Base-by-base conservation (phyloP, 2,329 filamentous ascomycete species). In the Colletotrichum phormii region DNA sequence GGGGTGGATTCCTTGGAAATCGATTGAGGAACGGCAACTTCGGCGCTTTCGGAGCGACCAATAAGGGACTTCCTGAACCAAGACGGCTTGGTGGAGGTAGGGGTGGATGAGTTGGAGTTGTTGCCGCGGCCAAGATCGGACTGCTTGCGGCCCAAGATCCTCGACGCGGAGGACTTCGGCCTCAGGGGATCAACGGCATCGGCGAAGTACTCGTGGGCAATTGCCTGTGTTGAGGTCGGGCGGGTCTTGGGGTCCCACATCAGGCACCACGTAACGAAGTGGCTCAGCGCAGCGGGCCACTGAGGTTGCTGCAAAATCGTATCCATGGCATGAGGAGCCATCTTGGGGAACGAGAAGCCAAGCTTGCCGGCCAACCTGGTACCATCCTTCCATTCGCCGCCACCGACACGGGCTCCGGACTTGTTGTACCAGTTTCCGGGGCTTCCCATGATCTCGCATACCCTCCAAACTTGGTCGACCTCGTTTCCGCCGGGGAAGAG, bases 361-460 rank as follows among this genome's bases (percentile, higher is more conserved):
- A 99, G 89, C 87, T 98, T 98, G 77, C 97, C 95, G 69, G 97
- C 97, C 72, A 99, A 87, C 74, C 95, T 90, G 58, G 95, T 95
- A 70, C 97, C 97, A 71, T 99, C 97, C 79, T 95, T 95, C 97
- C 97, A 99, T 77, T 99, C 97, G 79, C 97, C 97, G 79, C 97
- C 97, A 67, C 97, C 97, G 33, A 99, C 94, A 76, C 92, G 93
- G 31, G 88, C 87, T 29, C 95, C 95, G 5, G 94, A 88, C 84
- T 98, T 98, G 87, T 94, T 98, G 81, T 97, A 97, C 97, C 97
- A 99, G 84, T 96, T 96, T 57, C 97, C 97, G 3, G 97, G 97
- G 84, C 96, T 98, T 62, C 97, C 97, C 97, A 99, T 99, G 71
- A 99, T 98, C 82, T 99, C 97, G 81, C 97, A 99, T 0, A 99